phyloP scores from a whole-genome alignment of 306 rosid species.

The Senna siamea region DNA sequence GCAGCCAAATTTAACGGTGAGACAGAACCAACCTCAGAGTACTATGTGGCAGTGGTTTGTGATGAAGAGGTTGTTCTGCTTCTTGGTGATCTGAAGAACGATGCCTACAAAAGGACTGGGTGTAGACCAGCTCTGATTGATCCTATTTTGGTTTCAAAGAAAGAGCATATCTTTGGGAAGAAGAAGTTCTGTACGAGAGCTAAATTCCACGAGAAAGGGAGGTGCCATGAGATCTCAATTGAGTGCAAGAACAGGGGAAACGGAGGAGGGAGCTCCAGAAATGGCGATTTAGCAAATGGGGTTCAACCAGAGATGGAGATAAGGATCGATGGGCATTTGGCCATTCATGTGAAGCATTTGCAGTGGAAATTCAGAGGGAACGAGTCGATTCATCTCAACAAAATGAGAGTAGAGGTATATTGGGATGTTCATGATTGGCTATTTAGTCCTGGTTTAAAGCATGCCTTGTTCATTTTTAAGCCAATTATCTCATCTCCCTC shows the following conservation, averaged over 20 bases:
- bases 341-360: constrained; percentile 80
- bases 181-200: constrained; percentile 72
- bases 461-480: constrained; percentile 83
- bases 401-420: constrained; percentile 75
- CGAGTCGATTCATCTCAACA: constrained; percentile 71
- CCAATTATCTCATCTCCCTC: constrained; percentile 61
- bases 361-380: constrained; percentile 96
- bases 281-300: constrained; percentile 44
- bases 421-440: constrained; percentile 98
- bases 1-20: constrained; percentile 72
- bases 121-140: constrained; percentile 81
- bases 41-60: constrained; percentile 82
- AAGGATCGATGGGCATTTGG: constrained; percentile 75
- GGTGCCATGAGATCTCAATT: constrained; percentile 75
- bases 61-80: constrained; percentile 78
- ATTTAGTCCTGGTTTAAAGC: constrained; percentile 84
- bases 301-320: constrained; percentile 93
- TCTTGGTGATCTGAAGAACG: constrained; percentile 79
- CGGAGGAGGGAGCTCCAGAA: constrained; percentile 29
- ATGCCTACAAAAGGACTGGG: constrained; percentile 72
- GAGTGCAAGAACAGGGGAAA: constrained; percentile 62
- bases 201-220: constrained; percentile 74
- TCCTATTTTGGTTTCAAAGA: constrained; percentile 75
- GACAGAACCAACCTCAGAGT: constrained; percentile 82
- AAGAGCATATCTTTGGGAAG: constrained; percentile 83